A percentile compares a stretch with the other conserved stretches of the same genome.
phyloP scores from a whole-genome alignment of 129 eudicot genomes.

The Centella asiatica region DNA sequence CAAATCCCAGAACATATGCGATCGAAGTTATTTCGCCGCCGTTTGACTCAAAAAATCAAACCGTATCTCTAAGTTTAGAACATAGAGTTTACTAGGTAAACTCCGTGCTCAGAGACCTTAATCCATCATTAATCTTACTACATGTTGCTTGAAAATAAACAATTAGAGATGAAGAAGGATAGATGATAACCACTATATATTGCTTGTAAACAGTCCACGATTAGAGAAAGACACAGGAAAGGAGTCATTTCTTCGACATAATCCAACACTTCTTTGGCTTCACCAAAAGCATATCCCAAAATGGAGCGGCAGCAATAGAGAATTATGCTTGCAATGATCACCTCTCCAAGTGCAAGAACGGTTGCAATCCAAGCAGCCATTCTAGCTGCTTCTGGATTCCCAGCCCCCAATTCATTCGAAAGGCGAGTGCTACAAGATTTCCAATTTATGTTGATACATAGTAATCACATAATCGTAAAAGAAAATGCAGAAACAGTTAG shows the following conservation, averaged over 20 bases:
- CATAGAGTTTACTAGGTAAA: too few relatives aligned
- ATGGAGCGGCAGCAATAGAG: slow-evolving; percentile 18
- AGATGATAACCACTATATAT: slow-evolving; percentile 28
- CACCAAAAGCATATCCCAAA: slow-evolving; percentile 33
- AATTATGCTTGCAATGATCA: slow-evolving; percentile 14
- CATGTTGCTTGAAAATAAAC: too few relatives aligned
- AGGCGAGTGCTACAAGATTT: slow-evolving; percentile 28
- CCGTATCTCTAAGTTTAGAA: too few relatives aligned
- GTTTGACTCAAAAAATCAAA: too few relatives aligned
- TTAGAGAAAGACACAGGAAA: slow-evolving; percentile 26
- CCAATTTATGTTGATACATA: neutral
- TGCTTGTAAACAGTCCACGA: slow-evolving; percentile 25
- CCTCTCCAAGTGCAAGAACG: slow-evolving; percentile 26
- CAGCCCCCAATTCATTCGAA: slow-evolving; percentile 48
- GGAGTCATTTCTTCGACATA: slow-evolving; percentile 30
- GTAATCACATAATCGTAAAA: neutral
- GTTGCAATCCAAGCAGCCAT: slow-evolving; percentile 22
- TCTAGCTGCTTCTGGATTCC: slow-evolving; percentile 28
- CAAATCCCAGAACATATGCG: slow-evolving; percentile 30
- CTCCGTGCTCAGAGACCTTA: slow-evolving; percentile 23
- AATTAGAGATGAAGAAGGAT: neutral
- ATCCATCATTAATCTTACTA: too few relatives aligned
- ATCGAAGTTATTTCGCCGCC: too few relatives aligned
- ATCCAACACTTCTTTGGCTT: slow-evolving; percentile 27
- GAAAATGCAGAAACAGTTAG: neutral